phyloP scores from a whole-genome alignment of 306 rosid genomes.

The Heteromeles arbutifolia region DNA sequence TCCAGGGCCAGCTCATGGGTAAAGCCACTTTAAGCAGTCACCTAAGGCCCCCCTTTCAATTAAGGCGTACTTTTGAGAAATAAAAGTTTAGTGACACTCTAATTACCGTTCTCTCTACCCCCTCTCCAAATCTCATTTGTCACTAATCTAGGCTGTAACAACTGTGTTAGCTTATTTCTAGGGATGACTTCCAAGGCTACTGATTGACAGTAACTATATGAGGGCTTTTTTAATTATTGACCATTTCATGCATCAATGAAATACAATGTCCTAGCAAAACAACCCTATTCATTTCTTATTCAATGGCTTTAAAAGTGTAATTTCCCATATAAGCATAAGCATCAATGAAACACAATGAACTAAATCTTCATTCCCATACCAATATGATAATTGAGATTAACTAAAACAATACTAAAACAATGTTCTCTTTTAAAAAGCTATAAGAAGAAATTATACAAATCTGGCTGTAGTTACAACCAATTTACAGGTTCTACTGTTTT shows the following conservation, averaged over 20 bases:
- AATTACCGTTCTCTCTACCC: too few relatives aligned
- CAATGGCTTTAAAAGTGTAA: background rate
- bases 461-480: background rate
- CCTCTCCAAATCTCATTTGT: too few relatives aligned
- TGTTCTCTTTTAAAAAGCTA: background rate
- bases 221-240: background rate
- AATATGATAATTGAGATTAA: background rate
- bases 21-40: background rate
- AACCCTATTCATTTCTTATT: background rate
- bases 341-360: background rate
- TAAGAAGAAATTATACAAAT: background rate
- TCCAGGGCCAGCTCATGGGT: background rate
- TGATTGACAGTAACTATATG: background rate
- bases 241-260: background rate
- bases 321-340: background rate
- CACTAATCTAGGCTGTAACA: too few relatives aligned
- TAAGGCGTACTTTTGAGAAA: background rate
- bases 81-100: background rate
- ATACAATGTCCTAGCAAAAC: background rate
- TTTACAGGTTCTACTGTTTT: background rate
- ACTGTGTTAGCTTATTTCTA: background rate
- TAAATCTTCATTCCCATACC: background rate
- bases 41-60: background rate
- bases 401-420: background rate
- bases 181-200: background rate